These are phyloP conservation scores for Chenopodium formosanum DNA, from an alignment of 148 eudicot genomes.

Conservation along the genomic window DNA sequence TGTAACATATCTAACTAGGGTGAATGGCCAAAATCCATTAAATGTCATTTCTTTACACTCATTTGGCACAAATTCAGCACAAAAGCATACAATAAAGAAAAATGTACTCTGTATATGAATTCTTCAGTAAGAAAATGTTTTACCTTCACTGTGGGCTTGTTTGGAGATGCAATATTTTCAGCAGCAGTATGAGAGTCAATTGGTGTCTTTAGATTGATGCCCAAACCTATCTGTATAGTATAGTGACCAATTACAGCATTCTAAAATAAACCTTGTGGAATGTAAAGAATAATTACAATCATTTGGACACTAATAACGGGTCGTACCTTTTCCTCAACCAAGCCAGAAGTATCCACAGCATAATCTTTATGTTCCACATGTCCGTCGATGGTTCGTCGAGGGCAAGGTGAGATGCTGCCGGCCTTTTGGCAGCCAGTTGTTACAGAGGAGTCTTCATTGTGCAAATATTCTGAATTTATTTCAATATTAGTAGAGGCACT, in stretches of 20 bases:
- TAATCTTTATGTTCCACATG: conserved; percentile 28
- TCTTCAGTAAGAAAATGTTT: background rate
- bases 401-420: conserved; percentile 30
- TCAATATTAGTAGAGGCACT: conserved; percentile 35
- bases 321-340: conserved; percentile 50
- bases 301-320: background rate
- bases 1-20: background rate
- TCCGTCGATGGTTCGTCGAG: conserved; percentile 30
- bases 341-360: conserved; percentile 32
- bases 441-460: conserved; percentile 32
- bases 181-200: conserved; percentile 26
- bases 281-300: background rate
- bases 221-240: conserved; percentile 24
- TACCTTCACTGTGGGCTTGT: conserved; percentile 41
- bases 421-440: conserved; percentile 29
- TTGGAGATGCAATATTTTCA: conserved; percentile 27
- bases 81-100: background rate
- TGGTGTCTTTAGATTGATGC: conserved; percentile 28
- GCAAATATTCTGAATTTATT: conserved; percentile 38
- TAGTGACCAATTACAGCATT: background rate
- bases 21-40: background rate
- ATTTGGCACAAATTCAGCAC: background rate
- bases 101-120: no score
- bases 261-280: background rate
- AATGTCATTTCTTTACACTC: background rate